Conservation (phyloP, 495 filamentous ascomycete species). For the Aspergillus hancockii region DNA sequence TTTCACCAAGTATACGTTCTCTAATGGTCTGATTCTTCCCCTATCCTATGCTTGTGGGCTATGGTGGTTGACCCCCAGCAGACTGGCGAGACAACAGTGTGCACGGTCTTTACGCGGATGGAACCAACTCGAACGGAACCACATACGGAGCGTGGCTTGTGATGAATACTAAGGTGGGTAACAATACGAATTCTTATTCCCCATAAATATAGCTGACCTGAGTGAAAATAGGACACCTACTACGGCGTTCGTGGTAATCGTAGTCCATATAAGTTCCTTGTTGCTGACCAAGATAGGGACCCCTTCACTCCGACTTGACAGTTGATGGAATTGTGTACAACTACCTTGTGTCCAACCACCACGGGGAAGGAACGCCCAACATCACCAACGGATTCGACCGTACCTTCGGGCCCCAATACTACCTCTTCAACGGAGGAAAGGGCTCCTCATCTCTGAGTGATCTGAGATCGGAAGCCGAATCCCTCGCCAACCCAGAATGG, state of each 20-base stretch:
- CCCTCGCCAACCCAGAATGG: slow-evolving; percentile 49
- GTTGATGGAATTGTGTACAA: slow-evolving; percentile 62
- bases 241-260: slow-evolving; percentile 41
- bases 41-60: not conserved
- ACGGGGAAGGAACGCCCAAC: slow-evolving; percentile 56
- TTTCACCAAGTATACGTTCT: slow-evolving; percentile 61
- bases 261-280: not conserved
- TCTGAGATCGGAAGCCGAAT: slow-evolving; percentile 49
- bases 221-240: slow-evolving; percentile 61
- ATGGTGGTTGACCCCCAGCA: not conserved
- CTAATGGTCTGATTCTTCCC: slow-evolving; percentile 29
- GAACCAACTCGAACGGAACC: slow-evolving; percentile 46
- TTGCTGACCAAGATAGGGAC: slow-evolving; percentile 36
- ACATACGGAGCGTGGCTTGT: slow-evolving; percentile 59
- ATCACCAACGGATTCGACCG: slow-evolving; percentile 60
- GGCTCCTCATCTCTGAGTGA: slow-evolving; percentile 38
- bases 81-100: slow-evolving; percentile 54
- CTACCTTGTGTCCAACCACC: slow-evolving; percentile 54
- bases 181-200: too few species aligned
- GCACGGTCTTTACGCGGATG: slow-evolving; percentile 56
- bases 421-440: slow-evolving; percentile 55
- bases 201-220: too few species aligned
- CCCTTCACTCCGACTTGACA: slow-evolving; percentile 55
- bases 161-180: slow-evolving; percentile 59
- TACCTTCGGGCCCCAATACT: slow-evolving; percentile 59